These are phyloP conservation scores for Telopea speciosissima DNA, from an alignment of 177 flowering plant species.

Conservation along the genomic window DNA sequence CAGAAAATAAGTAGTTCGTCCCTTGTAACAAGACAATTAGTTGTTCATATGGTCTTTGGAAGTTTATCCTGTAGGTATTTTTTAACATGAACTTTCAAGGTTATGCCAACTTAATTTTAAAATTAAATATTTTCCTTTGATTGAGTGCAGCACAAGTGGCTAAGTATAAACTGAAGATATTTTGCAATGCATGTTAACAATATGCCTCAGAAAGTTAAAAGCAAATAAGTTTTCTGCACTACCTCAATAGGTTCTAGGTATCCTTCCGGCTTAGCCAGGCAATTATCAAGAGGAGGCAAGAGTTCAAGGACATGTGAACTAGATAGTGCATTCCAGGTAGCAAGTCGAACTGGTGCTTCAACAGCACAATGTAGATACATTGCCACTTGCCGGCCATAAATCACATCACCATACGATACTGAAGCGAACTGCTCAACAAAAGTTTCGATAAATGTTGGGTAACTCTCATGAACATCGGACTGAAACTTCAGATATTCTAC, in stretches of 20 bases:
- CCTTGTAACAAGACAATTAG: background rate
- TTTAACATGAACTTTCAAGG: background rate
- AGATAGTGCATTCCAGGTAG: constrained; percentile 76
- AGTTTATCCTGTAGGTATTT: background rate
- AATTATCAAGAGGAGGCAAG: constrained; percentile 63
- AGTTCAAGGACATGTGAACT: constrained; percentile 74
- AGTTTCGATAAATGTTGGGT: constrained; percentile 64
- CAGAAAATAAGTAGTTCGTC: background rate
- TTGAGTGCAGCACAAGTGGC: too few relatives aligned
- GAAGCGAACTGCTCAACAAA: constrained; percentile 86
- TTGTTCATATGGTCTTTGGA: background rate
- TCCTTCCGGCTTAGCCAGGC: constrained; percentile 52
- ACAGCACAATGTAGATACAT: constrained; percentile 61
- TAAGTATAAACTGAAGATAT: background rate
- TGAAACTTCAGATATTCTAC: constrained; percentile 52
- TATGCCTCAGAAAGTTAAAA: too few relatives aligned
- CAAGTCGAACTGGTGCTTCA: constrained; percentile 66
- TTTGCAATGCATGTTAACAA: background rate
- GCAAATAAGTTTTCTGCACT: constrained; percentile 1
- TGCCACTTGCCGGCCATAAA: constrained; percentile 81
- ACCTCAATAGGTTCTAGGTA: constrained; percentile 92
- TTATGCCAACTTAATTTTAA: too few relatives aligned
- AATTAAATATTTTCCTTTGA: too few relatives aligned
- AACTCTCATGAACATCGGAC: constrained; percentile 71
- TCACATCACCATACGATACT: constrained; percentile 79